A percentile compares a stretch with the other conserved stretches of the same genome.
These are phyloP conservation scores for Xerocomellus chrysenteron DNA, from an alignment of 768 basidiomycete genomes.

Conservation along the genomic window DNA sequence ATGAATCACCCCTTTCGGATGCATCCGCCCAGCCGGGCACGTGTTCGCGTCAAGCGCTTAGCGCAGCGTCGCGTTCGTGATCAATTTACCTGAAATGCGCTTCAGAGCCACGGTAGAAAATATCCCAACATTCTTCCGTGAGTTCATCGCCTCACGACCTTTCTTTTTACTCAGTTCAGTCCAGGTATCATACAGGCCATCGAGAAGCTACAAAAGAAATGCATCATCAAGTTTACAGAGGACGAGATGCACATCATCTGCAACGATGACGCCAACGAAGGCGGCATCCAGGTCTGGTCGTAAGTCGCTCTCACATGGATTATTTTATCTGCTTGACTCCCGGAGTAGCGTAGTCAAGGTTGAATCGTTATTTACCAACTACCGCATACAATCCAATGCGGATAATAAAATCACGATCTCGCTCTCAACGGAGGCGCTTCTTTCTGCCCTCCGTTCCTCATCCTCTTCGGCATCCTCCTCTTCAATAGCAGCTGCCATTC, in stretches of 20 bases:
- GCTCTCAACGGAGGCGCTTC: conserved; percentile 72
- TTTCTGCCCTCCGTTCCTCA: conserved; percentile 69
- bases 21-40: conserved; percentile 16
- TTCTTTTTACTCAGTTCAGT: background rate
- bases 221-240: conserved; percentile 77
- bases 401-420: conserved; percentile 76
- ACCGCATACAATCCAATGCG: conserved; percentile 86
- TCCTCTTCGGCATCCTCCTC: conserved; percentile 48
- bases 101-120: conserved; percentile 62
- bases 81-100: conserved; percentile 43
- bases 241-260: conserved; percentile 80
- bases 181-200: conserved; percentile 77
- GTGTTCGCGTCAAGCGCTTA: conserved; percentile 20
- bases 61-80: no score
- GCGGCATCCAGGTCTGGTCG: conserved; percentile 88
- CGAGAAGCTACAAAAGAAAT: conserved; percentile 82
- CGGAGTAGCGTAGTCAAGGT: conserved; percentile 58
- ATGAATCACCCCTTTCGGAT: conserved; percentile 17
- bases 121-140: conserved; percentile 55
- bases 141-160: conserved; percentile 12
- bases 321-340: conserved; percentile 7
- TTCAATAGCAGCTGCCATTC: conserved; percentile 26
- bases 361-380: conserved; percentile 65
- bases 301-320: conserved; percentile 39
- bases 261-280: conserved; percentile 74